phyloP scores from a whole-genome alignment of 345 rosid species.

The Aquilaria malaccensis region DNA sequence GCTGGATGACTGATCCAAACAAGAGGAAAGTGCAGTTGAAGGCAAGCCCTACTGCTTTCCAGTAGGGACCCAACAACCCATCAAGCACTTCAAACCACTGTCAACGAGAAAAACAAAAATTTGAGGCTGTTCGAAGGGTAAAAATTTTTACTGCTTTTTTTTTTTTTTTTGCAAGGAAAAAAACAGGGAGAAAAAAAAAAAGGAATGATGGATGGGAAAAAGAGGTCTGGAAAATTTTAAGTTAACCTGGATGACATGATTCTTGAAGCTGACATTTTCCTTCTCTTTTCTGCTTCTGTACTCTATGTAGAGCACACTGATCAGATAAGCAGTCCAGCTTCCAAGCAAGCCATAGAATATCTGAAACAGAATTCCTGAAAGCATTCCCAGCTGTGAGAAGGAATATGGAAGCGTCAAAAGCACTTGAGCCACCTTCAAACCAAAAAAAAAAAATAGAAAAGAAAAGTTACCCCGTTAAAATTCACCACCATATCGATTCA shows the following conservation, averaged over 20 bases:
- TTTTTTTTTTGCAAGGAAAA: no score
- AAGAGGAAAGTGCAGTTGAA: slow-evolving; percentile 54
- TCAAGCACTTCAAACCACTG: slow-evolving; percentile 66
- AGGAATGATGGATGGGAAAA: background rate
- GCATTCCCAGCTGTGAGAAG: slow-evolving; percentile 91
- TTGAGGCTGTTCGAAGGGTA: no score
- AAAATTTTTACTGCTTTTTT: no score
- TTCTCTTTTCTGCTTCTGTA: slow-evolving; percentile 88
- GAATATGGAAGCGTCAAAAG: slow-evolving; percentile 91
- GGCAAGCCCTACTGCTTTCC: slow-evolving; percentile 55
- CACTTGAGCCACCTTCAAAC: slow-evolving; percentile 84
- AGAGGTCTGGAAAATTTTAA: background rate
- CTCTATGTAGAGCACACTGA: slow-evolving; percentile 92
- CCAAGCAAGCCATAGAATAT: slow-evolving; percentile 88
- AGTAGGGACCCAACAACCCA: slow-evolving; percentile 55
- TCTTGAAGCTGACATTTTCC: slow-evolving; percentile 87
- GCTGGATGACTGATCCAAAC: slow-evolving; percentile 37
- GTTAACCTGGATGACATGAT: slow-evolving; percentile 85
- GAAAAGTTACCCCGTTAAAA: no score
- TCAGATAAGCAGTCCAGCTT: slow-evolving; percentile 99
- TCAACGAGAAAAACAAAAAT: background rate
- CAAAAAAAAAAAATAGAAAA: background rate
- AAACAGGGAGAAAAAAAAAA: no score
- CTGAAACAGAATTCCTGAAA: slow-evolving; percentile 84
- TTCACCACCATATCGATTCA: no score